phyloP scores from a whole-genome alignment of 208 protist genomes.

The Zelonia costaricensis region DNA sequence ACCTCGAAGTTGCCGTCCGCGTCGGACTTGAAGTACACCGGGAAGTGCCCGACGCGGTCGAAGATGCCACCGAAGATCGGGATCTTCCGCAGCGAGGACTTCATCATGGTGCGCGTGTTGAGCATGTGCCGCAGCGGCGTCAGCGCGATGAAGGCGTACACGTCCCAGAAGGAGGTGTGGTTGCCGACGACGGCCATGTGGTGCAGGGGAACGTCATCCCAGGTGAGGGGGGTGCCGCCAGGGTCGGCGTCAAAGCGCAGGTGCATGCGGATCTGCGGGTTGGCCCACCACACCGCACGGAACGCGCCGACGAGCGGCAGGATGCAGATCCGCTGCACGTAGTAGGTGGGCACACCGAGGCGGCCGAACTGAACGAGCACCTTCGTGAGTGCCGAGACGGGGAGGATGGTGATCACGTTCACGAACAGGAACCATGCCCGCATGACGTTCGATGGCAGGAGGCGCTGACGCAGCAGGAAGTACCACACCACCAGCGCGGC shows the following conservation, averaged over 20 bases:
- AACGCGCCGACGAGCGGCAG: constrained; percentile 34
- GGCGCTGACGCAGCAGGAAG: constrained; percentile 28
- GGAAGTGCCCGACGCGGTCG: constrained; percentile 70
- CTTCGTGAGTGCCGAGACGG: constrained; percentile 28
- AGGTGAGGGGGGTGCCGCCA: constrained; percentile 2
- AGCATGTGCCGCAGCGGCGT: constrained; percentile 34
- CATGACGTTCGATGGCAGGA: constrained; percentile 34
- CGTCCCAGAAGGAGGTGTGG: constrained; percentile 74
- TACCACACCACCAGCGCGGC: constrained; percentile 29
- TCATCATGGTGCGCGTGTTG: constrained; percentile 53
- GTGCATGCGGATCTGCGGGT: constrained; percentile 44
- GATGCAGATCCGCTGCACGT: constrained; percentile 37
- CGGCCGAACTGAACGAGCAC: constrained; percentile 27
- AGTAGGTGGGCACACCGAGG: constrained; percentile 25
- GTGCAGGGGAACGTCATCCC: constrained; percentile 17
- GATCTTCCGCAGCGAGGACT: constrained; percentile 45
- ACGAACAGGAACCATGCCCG: constrained; percentile 45
- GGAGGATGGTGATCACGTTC: constrained; percentile 28
- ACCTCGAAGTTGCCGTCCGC: constrained; percentile 55
- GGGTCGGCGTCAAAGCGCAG: constrained; percentile 27
- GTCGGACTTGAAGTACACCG: constrained; percentile 77
- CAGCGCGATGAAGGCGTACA: constrained; percentile 34
- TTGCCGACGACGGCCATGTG: constrained; percentile 40
- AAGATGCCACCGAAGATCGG: constrained; percentile 61
- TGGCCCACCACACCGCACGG: constrained; percentile 30